Evolutionary conservation across 73 alveolate species (phyloP).

Genomic region (Tetrahymena thermophila): DNA sequence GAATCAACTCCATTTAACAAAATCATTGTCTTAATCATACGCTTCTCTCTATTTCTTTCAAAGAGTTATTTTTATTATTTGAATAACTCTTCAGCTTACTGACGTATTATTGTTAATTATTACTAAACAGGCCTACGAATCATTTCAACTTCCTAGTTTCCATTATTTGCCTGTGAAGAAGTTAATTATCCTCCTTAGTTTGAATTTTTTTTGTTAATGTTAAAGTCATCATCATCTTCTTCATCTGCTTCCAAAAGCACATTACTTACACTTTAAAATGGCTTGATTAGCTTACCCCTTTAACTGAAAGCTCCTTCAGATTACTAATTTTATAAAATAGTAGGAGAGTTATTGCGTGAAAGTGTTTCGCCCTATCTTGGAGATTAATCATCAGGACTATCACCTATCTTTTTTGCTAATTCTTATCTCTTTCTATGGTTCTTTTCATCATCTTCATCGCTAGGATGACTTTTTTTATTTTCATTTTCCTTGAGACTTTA

Average conservation of each 20-base stretch:
- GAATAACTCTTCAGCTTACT: not conserved
- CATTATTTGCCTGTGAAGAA: not conserved
- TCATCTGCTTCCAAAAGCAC: not conserved
- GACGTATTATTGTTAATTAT: not conserved
- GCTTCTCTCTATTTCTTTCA: not conserved
- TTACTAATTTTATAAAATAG: not conserved
- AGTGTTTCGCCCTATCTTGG: not conserved
- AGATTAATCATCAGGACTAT: not conserved
- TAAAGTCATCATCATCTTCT: not conserved
- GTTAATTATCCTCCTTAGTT: not conserved
- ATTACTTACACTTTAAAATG: not conserved
- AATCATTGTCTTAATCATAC: not conserved
- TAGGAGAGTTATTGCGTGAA: not conserved
- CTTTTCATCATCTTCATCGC: not conserved
- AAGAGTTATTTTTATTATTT: not conserved
- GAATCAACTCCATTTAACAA: not conserved
- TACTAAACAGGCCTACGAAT: not conserved
- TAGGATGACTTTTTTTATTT: not conserved
- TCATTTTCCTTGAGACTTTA: not conserved
- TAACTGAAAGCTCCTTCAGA: not conserved
- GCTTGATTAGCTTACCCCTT: not conserved
- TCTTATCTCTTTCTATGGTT: not conserved
- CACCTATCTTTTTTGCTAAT: not conserved
- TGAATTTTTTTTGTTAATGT: not conserved
- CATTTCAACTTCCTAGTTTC: not conserved